These are phyloP conservation scores for Solanum pinnatisectum DNA, from an alignment of 257 asterid species.

Conservation along the genomic window DNA sequence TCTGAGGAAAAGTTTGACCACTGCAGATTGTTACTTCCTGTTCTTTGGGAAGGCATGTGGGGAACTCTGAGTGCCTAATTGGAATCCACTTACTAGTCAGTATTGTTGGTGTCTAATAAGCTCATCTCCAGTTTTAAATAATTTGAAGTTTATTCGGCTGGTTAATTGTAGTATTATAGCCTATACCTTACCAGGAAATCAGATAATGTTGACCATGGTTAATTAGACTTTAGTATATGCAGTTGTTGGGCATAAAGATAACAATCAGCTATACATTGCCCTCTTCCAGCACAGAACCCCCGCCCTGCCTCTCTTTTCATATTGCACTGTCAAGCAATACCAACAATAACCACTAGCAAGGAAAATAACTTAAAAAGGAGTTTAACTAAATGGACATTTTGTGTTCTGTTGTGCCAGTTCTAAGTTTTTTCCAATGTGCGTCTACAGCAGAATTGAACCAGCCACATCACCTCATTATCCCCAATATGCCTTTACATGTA, in stretches of 20 bases:
- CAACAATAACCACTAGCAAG: not conserved
- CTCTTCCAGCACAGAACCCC: not conserved
- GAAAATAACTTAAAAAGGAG: not conserved
- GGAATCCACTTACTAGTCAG: not conserved
- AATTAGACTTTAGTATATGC: not conserved
- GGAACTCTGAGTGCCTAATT: not conserved
- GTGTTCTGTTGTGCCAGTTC: not conserved
- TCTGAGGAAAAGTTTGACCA: not conserved
- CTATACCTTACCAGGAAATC: not conserved
- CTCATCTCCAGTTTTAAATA: not conserved
- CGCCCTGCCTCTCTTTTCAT: not conserved
- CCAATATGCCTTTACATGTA: not conserved
- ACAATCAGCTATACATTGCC: not conserved
- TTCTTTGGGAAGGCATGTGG: not conserved
- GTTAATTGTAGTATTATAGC: not conserved
- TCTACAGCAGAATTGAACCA: not conserved
- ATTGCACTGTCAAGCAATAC: not conserved
- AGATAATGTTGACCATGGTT: not conserved
- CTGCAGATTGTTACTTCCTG: not conserved
- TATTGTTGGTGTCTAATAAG: not conserved
- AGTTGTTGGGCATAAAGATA: not conserved
- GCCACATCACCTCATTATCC: not conserved
- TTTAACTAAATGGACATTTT: not conserved
- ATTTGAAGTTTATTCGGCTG: not conserved
- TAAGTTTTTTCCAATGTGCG: not conserved